These are phyloP conservation scores for Vitis hybrid DNA, from an alignment of 177 flowering plant species.

Conservation along the genomic window DNA sequence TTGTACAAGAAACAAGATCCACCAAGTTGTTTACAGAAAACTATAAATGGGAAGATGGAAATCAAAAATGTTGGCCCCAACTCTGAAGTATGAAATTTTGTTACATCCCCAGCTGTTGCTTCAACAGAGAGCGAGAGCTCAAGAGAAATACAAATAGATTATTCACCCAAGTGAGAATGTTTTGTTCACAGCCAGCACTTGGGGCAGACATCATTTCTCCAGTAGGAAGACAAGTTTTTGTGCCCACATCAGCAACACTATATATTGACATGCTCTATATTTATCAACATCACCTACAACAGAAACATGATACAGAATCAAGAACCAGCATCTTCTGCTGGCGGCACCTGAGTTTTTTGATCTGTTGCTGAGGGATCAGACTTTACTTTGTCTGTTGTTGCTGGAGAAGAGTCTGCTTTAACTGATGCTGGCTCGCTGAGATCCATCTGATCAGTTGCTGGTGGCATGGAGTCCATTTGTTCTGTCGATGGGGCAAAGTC, in stretches of 20 bases:
- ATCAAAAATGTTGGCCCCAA: neutral
- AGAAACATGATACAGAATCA: neutral
- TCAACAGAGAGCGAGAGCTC: neutral
- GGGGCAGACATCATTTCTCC: neutral
- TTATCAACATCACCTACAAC: neutral
- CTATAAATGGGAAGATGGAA: neutral
- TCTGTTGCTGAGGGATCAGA: neutral
- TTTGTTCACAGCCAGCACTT: neutral
- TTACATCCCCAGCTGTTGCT: conserved; percentile 5
- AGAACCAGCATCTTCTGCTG: conserved; percentile 10
- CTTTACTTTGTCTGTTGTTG: conserved; percentile 17
- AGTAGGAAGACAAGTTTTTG: neutral
- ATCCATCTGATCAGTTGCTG: conserved; percentile 19
- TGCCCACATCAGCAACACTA: neutral
- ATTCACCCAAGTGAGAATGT: neutral
- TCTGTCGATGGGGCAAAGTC: conserved; percentile 7
- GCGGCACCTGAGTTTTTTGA: conserved; percentile 4
- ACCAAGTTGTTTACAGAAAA: neutral
- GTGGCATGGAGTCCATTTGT: conserved; percentile 13
- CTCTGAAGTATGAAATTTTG: conserved; percentile 4
- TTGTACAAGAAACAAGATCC: conserved; percentile 2
- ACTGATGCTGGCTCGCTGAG: conserved; percentile 10
- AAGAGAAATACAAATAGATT: neutral
- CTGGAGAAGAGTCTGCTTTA: conserved; percentile 8
- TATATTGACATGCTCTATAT: neutral